Evolutionary conservation across 495 filamentous ascomycete species (phyloP).

Genomic region (Bombardia bombarda): DNA sequence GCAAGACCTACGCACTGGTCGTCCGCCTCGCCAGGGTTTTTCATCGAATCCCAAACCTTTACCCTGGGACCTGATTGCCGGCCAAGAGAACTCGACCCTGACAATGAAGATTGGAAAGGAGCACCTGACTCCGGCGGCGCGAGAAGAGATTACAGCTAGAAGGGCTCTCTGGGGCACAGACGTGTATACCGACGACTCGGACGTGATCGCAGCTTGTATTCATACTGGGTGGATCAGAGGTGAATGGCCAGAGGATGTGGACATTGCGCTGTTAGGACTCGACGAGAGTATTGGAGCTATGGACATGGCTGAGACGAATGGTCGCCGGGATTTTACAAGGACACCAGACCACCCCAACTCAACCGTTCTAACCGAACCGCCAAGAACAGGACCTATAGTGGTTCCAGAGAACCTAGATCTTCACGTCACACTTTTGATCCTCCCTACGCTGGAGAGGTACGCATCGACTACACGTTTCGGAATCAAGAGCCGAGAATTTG

Average conservation of each 20-base stretch:
- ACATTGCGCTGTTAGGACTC: constrained; percentile 57
- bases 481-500: constrained; percentile 70
- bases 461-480: constrained; percentile 65
- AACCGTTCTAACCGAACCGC: constrained; percentile 34
- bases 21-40: constrained; percentile 55
- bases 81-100: constrained; percentile 82
- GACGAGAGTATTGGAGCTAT: constrained; percentile 37
- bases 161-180: constrained; percentile 86
- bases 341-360: too few relatives aligned
- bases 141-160: constrained; percentile 73
- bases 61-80: constrained; percentile 60
- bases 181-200: constrained; percentile 93
- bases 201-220: constrained; percentile 85
- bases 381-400: constrained; percentile 38
- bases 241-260: constrained; percentile 71
- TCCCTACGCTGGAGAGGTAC: constrained; percentile 73
- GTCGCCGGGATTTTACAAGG: constrained; percentile 4
- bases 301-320: constrained; percentile 10
- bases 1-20: constrained; percentile 36
- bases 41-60: constrained; percentile 65
- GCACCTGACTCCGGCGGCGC: constrained; percentile 56
- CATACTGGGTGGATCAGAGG: constrained; percentile 89
- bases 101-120: constrained; percentile 78
- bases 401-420: constrained; percentile 61
- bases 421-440: constrained; percentile 74